Conservation (phyloP, 352 stramenopile species). For the Phytopythium delawarense region DNA sequence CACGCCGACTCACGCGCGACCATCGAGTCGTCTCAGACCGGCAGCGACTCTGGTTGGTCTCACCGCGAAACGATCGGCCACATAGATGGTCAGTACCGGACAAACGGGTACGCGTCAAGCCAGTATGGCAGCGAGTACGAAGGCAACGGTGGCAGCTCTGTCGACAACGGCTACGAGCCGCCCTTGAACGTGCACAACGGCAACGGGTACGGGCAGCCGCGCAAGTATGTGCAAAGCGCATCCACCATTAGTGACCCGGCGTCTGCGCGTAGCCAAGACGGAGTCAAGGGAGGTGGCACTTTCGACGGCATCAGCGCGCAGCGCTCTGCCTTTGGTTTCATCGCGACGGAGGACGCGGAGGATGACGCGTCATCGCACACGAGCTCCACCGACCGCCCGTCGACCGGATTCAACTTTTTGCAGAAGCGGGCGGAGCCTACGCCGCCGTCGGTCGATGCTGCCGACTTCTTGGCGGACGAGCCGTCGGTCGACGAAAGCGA, state of each 20-base stretch:
- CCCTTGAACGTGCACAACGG: slow-evolving; percentile 17
- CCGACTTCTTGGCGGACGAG: slow-evolving; percentile 61
- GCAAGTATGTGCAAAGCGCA: slow-evolving; percentile 16
- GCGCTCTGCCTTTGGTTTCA: slow-evolving; percentile 79
- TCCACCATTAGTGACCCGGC: slow-evolving; percentile 22
- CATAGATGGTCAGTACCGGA: slow-evolving; percentile 31
- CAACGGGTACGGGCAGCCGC: slow-evolving; percentile 16
- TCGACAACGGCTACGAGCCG: slow-evolving; percentile 48
- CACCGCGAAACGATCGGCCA: slow-evolving; percentile 28
- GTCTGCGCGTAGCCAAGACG: slow-evolving; percentile 13
- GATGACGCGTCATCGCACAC: slow-evolving; percentile 42
- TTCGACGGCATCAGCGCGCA: slow-evolving; percentile 9
- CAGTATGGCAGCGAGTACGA: slow-evolving; percentile 54
- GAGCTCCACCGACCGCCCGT: slow-evolving; percentile 40
- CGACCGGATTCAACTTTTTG: slow-evolving; percentile 41
- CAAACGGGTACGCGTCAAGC: slow-evolving; percentile 41
- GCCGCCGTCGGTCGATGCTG: slow-evolving; percentile 28
- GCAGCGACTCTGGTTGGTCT: slow-evolving; percentile 22
- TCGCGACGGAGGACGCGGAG: slow-evolving; percentile 36
- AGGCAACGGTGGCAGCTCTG: slow-evolving; percentile 49
- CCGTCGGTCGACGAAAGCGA: slow-evolving; percentile 40
- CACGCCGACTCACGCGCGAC: slow-evolving; percentile 29
- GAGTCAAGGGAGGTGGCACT: slow-evolving; percentile 5
- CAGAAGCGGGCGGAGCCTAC: slow-evolving; percentile 18
- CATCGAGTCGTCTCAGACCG: slow-evolving; percentile 23